phyloP scores from a whole-genome alignment of 495 filamentous ascomycete genomes.

The Pseudotulostoma volvatum region DNA sequence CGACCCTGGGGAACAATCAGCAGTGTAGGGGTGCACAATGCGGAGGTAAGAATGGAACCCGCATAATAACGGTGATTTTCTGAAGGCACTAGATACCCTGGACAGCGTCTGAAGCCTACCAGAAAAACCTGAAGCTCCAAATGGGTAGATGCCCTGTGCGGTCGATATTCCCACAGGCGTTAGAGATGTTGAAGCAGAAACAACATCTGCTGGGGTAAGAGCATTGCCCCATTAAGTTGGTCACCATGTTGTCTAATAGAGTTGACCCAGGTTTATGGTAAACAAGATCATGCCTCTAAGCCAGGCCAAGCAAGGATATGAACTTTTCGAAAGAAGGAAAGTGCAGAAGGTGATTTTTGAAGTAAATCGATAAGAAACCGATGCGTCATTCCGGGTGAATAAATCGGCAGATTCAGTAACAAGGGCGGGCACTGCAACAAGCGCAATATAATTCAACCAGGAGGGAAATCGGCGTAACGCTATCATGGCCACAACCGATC shows the following conservation, averaged over 20 bases:
- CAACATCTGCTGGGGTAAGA: slow-evolving; percentile 68
- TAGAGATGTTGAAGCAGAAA: slow-evolving; percentile 64
- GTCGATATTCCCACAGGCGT: slow-evolving; percentile 61
- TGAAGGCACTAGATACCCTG: slow-evolving; percentile 75
- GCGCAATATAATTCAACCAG: no score
- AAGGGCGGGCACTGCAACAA: no score
- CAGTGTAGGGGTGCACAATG: slow-evolving; percentile 88
- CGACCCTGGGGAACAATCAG: slow-evolving; percentile 77
- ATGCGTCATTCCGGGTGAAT: no score
- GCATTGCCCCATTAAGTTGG: neutral
- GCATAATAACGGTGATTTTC: neutral
- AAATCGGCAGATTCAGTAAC: no score
- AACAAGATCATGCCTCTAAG: slow-evolving; percentile 84
- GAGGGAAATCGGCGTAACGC: no score
- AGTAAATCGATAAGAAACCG: no score
- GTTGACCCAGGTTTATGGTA: slow-evolving; percentile 62
- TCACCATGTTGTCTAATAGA: slow-evolving; percentile 9
- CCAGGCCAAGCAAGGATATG: slow-evolving; percentile 74
- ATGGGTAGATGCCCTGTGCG: slow-evolving; percentile 91
- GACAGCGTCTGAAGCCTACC: slow-evolving; percentile 66
- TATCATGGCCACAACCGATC: no score
- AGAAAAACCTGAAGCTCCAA: slow-evolving; percentile 79
- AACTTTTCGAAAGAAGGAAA: slow-evolving; percentile 84
- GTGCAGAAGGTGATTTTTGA: slow-evolving; percentile 67
- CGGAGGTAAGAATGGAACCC: slow-evolving; percentile 37